Conservation (phyloP, 164 flowering plant genomes). For the Dillenia suffruticosa region DNA sequence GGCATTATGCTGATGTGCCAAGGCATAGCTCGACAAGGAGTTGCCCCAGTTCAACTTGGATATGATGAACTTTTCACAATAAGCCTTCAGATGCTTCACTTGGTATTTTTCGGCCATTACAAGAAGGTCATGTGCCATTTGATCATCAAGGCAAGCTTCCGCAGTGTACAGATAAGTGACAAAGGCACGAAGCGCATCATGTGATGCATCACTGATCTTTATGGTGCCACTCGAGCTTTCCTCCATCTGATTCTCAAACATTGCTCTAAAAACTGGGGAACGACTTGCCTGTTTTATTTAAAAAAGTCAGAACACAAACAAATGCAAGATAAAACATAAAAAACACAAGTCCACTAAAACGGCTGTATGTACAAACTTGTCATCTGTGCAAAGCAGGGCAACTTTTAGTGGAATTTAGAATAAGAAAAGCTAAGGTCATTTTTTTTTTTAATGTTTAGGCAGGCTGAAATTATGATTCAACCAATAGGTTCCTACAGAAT, state of each 20-base stretch:
- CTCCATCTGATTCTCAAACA: conserved; percentile 90
- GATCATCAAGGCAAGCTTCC: conserved; percentile 72
- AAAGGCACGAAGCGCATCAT: conserved; percentile 67
- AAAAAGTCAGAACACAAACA: not conserved
- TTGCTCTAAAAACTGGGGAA: conserved; percentile 88
- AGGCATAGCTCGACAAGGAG: conserved; percentile 55
- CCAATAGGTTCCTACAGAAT: too few species aligned
- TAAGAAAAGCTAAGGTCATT: too few species aligned
- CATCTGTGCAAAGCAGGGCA: too few species aligned
- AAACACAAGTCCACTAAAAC: too few species aligned
- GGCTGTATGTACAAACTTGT: too few species aligned
- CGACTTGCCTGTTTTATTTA: conserved; percentile 47
- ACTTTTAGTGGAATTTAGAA: too few species aligned
- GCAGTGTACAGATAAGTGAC: conserved; percentile 79
- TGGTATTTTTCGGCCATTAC: conserved; percentile 82
- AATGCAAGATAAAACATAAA: not conserved
- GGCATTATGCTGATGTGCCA: conserved; percentile 85
- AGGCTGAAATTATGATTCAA: too few species aligned
- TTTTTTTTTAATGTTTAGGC: too few species aligned
- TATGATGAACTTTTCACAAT: conserved; percentile 70
- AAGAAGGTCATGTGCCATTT: conserved; percentile 66
- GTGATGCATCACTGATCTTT: conserved; percentile 65
- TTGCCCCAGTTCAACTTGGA: conserved; percentile 71
- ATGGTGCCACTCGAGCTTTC: conserved; percentile 82
- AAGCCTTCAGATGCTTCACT: conserved; percentile 74